phyloP scores from a whole-genome alignment of 192 early-diverging fungal species.

The Entomortierella chlamydospora region DNA sequence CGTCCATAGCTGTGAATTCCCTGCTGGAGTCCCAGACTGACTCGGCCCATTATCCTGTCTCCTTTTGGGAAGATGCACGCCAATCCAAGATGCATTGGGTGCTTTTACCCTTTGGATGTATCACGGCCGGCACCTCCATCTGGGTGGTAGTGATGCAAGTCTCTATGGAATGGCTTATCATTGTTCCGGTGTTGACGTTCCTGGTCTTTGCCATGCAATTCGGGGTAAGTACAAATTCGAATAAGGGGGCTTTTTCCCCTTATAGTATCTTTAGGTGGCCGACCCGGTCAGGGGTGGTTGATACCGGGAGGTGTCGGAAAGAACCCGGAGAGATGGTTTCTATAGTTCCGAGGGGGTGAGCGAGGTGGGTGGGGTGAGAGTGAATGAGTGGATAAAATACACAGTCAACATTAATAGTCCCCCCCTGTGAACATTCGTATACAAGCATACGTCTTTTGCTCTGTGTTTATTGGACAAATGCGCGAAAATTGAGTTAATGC shows the following conservation, averaged over 20 bases:
- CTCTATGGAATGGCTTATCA: conserved; percentile 24
- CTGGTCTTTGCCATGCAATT: conserved; percentile 27
- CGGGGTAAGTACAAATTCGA: conserved; percentile 35
- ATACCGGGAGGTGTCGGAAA: background rate
- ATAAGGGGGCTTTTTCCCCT: too few species aligned
- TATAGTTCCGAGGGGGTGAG: background rate
- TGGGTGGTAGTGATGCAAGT: conserved; percentile 31
- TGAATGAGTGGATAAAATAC: background rate
- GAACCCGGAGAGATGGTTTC: background rate
- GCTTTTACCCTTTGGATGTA: conserved; percentile 33
- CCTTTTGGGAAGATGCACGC: conserved; percentile 32
- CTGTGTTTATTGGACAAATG: too few species aligned
- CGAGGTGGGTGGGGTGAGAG: background rate
- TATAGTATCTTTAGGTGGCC: background rate
- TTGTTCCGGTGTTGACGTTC: conserved; percentile 15
- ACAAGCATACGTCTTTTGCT: too few species aligned
- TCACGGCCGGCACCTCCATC: conserved; percentile 15
- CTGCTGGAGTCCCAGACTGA: background rate
- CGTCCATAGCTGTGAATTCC: background rate
- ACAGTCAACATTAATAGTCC: too few species aligned
- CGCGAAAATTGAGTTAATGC: too few species aligned
- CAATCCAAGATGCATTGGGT: conserved; percentile 35
- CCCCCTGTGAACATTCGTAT: too few species aligned
- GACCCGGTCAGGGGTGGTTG: background rate
- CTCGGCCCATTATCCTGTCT: conserved; percentile 6